Evolutionary conservation across 2,329 filamentous ascomycete species (phyloP), one percentile per base, ranked within the genome.

Genomic region (Aspergillus sclerotialis): DNA sequence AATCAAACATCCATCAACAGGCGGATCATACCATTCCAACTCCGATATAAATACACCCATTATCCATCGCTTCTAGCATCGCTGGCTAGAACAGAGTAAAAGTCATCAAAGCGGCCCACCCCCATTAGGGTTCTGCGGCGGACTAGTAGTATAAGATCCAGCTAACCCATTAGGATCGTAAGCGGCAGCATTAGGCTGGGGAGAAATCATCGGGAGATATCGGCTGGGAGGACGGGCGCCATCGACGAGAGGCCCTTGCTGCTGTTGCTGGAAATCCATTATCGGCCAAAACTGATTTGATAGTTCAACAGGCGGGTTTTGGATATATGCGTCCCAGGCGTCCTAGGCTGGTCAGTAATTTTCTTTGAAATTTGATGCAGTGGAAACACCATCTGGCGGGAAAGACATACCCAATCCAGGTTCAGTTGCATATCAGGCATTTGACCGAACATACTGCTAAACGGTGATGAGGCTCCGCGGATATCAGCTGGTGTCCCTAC

Each of bases 271-370:
- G n/a, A 50, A 29, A 28, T 64, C 59, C 36, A 50, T 49, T 30
- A 55, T 54, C 11, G 53, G 50, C 63, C 62, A 67, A 36, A 59
- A 55, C 30, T 58, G 58, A 27, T 53, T 63, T 10, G 58, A 46
- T 7, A 58, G 50, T 30, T 70, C 67, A 21, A 68, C 43, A 5
- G 54, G 67, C 5, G 74, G 68, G 33, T 74, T 76, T 53, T 82
- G 78, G 30, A 83, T 75, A 46, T 82, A 83, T 5, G 70, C 75
- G 51, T 84, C 80, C 78, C 78, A 83, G 17, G 78, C 76, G 42
- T 81, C 75, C 77, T 80, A 44, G 6, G n/a, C n/a, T n/a, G n/a
- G n/a, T n/a, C n/a, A n/a, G n/a, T n/a, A n/a, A n/a, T n/a, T n/a
- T n/a, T n/a, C n/a, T n/a, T n/a, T n/a, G n/a, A n/a, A n/a, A n/a